Evolutionary conservation across 495 filamentous ascomycete genomes (phyloP).

Genomic region (Lasiosphaeria ovina): DNA sequence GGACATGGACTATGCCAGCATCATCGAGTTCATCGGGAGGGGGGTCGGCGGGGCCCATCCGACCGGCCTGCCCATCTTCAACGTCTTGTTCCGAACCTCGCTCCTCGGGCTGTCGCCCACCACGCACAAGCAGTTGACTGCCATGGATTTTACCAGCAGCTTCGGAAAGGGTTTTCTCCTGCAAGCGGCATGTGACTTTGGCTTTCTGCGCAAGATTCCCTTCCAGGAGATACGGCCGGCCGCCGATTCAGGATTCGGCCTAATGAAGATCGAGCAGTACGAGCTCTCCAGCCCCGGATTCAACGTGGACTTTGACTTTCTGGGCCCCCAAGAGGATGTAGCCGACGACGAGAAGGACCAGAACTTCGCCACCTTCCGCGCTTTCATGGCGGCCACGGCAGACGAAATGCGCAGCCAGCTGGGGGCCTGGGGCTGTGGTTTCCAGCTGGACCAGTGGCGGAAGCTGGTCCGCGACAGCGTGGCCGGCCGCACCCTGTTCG

Average conservation of each 20-base stretch:
- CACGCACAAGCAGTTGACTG: not conserved
- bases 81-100: not conserved
- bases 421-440: not conserved
- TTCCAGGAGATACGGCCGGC: not conserved
- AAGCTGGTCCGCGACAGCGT: not conserved
- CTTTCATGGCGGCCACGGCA: not conserved
- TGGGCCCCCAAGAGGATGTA: not conserved
- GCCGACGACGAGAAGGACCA: not conserved
- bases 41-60: not conserved
- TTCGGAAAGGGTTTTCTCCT: not conserved
- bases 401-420: not conserved
- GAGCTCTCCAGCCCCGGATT: not conserved
- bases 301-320: not conserved
- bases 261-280: not conserved
- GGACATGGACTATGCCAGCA: not conserved
- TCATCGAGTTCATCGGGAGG: not conserved
- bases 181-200: not conserved
- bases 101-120: not conserved
- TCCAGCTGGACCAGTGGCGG: not conserved
- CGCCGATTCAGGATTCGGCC: not conserved
- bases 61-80: not conserved
- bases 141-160: not conserved
- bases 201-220: not conserved
- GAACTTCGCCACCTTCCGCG: not conserved
- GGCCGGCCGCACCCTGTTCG: not conserved